Evolutionary conservation across 768 basidiomycete species (phyloP), one percentile per base, ranked within the genome.

Genomic region (Gloeostereum incarnatum): DNA sequence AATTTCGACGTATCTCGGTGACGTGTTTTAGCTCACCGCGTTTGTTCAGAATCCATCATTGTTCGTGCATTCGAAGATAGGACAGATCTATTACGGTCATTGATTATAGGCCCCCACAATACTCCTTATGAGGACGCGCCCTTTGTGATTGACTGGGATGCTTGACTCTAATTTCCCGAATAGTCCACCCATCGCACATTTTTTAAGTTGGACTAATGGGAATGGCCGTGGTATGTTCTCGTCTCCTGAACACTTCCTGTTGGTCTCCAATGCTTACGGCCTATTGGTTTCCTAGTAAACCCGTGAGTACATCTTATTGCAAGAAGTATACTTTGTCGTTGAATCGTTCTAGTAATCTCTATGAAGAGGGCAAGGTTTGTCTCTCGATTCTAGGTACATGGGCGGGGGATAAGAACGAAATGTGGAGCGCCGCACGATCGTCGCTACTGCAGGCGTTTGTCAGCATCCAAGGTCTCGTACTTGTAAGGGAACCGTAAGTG

Each of bases 111-210:
- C 3, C 89, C 91, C 41, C 78, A 84, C 49, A 92, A 91, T 46
- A 96, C 93, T 6, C 92, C 92, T n/a, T 96, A 94, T 48, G 76
- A 88, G 56, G 84, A 93, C 56, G 88, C 89, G 14, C 93, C 92
- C 0, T 93, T 94, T 59, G 81, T 96, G 18, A 94, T 96, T 40
- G 92, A 97, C 59, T 90, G 87, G n/a, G 87, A 76, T 80, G 70
- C 64, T 90, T 8, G 87, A 86, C 50, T 86, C 77, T 38, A 80
- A 82, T 55, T 96, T 83, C 54, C 90, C 81, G 31, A 76, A 78
- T 46, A 75, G 66, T 43, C 90, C 92, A 9, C 92, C 92, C 0
- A 65, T 77, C 39, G 93, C 92, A 7, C 83, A 88, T 60, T 97
- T 97, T 58, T 69, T 81, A 35, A 91, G 88, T 43, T 93, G 90